Base-by-base conservation (phyloP, 192 early-diverging fungal genomes). In the Geranomyces variabilis region DNA sequence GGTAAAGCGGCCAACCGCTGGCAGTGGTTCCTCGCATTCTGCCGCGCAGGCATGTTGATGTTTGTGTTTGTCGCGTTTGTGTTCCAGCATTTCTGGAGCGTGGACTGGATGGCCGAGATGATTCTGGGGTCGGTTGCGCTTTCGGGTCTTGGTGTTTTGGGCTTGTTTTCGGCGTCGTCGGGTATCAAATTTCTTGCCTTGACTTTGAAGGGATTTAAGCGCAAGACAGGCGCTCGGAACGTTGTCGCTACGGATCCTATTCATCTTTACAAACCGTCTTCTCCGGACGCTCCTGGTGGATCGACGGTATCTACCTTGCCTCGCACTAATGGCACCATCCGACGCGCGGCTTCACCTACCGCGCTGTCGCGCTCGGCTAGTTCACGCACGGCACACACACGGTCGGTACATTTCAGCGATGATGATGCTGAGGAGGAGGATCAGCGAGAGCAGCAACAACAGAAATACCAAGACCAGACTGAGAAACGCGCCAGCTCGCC, bases 41-140 rank as follows among this genome's bases (percentile, higher is more conserved):
- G 57, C 59, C 55, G 69, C 0, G 13, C 31, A 31, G 69, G 69
- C 7, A 45, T 70, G 19, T 0, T 70, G 17, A 8, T 70, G 1
- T 61, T 61, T 28, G 15, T 70, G 33, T 70, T 60, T 43, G 55
- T 47, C 44, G 17, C 22, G 5, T 70, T 61, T 46, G 4, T 61
- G 34, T 62, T 70, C 19, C 30, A 26, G 59, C 24, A 46, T 15
- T 49, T 43, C 44, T 64, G 15, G 15, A 36, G 41, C 14, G 34
- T 62, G 26, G 69, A 70, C 15, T 70, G 69, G 69, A 70, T 70
- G 17, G 26, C 58, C 2, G 31, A 70, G 61, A 1, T 70, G 34
- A 36, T 70, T 22, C 9, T 21, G 17, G 47, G 21, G 19, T 9
- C 24, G 22, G 36, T 61, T 26, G 61, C 61, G 12, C 69, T 70